Percentiles rank a stretch among this genome's conserved stretches.
Conservation (phyloP, 768 basidiomycete species). For the Phaffia australis region DNA sequence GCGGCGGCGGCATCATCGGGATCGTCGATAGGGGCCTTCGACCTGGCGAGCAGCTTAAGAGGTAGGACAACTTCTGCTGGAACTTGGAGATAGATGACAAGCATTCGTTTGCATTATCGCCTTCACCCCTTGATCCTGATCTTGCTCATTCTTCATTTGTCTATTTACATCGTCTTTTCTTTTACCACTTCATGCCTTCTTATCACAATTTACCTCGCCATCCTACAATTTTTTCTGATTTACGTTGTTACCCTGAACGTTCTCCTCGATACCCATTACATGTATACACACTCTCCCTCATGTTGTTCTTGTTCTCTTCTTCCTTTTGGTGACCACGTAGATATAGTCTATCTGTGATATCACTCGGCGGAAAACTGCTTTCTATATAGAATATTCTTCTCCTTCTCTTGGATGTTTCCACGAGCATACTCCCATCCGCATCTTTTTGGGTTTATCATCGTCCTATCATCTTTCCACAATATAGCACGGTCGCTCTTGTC, state of each 20-base stretch:
- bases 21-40: background rate
- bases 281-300: background rate
- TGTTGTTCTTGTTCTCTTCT: background rate
- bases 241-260: background rate
- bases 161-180: background rate
- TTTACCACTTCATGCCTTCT: background rate
- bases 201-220: background rate
- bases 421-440: too few relatives aligned
- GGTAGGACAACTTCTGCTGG: background rate
- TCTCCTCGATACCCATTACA: background rate
- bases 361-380: too few relatives aligned
- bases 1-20: conserved; percentile 4
- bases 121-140: background rate
- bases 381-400: too few relatives aligned
- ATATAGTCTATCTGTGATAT: background rate
- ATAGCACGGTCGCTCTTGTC: background rate
- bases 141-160: background rate
- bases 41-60: background rate
- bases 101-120: background rate
- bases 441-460: background rate
- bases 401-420: too few relatives aligned
- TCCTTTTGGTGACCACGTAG: background rate
- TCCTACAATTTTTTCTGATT: background rate
- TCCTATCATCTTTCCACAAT: background rate
- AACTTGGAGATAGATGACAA: background rate